phyloP scores from a whole-genome alignment of 768 basidiomycete species.

The Crepidotus variabilis region DNA sequence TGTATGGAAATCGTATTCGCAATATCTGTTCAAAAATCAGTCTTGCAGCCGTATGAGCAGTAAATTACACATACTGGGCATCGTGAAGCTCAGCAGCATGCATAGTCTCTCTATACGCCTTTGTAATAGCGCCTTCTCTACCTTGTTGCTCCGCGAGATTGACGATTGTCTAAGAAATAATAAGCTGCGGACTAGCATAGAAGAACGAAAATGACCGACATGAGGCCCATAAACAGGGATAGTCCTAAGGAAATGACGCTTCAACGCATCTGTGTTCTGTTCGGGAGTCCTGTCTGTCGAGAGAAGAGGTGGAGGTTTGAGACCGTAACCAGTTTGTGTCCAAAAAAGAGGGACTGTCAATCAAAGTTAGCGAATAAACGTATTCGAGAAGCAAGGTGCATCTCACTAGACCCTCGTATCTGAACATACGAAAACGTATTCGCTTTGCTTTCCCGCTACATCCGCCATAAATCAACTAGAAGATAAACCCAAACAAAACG shows the following conservation, averaged over 20 bases:
- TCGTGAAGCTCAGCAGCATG: conserved; percentile 52
- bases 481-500: neutral
- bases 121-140: conserved; percentile 78
- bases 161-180: conserved; percentile 57
- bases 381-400: conserved; percentile 7
- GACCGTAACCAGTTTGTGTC: conserved; percentile 82
- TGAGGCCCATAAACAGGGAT: conserved; percentile 73
- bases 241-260: conserved; percentile 68
- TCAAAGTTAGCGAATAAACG: conserved; percentile 1
- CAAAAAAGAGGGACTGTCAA: conserved; percentile 83
- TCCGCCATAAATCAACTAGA: neutral
- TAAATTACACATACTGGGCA: conserved; percentile 41
- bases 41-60: neutral
- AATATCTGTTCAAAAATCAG: conserved; percentile 45
- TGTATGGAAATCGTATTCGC: conserved; percentile 88
- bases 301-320: conserved; percentile 85
- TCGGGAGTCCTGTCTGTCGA: conserved; percentile 67
- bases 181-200: neutral
- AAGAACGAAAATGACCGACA: conserved; percentile 34
- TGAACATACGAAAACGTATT: conserved; percentile 91
- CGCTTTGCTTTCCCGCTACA: conserved; percentile 64
- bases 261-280: conserved; percentile 68
- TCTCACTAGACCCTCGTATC: conserved; percentile 85
- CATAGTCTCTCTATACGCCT: conserved; percentile 71
- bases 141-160: conserved; percentile 91